Percentiles rank a stretch among this genome's conserved stretches.
phyloP scores from a whole-genome alignment of 192 early-diverging fungal species.

The Bifiguratus adelaidae region DNA sequence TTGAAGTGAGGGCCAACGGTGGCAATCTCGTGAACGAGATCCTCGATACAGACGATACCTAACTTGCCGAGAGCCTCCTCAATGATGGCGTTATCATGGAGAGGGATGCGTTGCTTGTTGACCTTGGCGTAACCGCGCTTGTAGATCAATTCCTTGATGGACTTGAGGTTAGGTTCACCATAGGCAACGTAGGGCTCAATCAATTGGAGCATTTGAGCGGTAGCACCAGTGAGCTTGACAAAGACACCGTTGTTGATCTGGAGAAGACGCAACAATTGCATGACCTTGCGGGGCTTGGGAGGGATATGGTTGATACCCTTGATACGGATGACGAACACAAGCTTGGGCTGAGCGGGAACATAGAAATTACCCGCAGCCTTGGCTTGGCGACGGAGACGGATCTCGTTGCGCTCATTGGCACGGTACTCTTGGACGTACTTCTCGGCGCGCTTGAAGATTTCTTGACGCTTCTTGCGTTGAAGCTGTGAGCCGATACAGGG shows the following conservation, averaged over 20 bases:
- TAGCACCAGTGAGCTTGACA: constrained; percentile 91
- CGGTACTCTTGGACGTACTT: constrained; percentile 98
- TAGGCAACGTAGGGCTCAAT: constrained; percentile 92
- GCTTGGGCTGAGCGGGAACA: constrained; percentile 92
- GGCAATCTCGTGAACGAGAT: constrained; percentile 97
- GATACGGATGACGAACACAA: constrained; percentile 97
- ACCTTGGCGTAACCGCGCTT: constrained; percentile 99
- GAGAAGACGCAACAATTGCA: constrained; percentile 96
- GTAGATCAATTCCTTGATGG: constrained; percentile 98
- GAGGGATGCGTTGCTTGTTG: constrained; percentile 93
- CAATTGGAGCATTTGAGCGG: constrained; percentile 94
- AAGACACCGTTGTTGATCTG: constrained; percentile 99
- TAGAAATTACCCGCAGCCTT: constrained; percentile 86
- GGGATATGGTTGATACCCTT: constrained; percentile 99
- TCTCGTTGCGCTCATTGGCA: constrained; percentile 76
- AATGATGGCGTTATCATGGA: constrained; percentile 93
- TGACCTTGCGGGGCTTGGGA: constrained; percentile 98
- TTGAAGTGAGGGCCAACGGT: constrained; percentile 95
- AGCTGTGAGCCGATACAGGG: constrained; percentile 18
- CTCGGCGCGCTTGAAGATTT: constrained; percentile 99
- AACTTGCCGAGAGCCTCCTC: constrained; percentile 85
- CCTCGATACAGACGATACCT: constrained; percentile 97
- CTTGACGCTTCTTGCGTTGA: constrained; percentile 67
- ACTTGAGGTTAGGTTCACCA: constrained; percentile 96
- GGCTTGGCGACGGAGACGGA: constrained; percentile 90